Percentiles rank a stretch among this genome's conserved stretches.
These are phyloP conservation scores for Brassica juncea DNA, from an alignment of 345 rosid species.

Conservation along the genomic window DNA sequence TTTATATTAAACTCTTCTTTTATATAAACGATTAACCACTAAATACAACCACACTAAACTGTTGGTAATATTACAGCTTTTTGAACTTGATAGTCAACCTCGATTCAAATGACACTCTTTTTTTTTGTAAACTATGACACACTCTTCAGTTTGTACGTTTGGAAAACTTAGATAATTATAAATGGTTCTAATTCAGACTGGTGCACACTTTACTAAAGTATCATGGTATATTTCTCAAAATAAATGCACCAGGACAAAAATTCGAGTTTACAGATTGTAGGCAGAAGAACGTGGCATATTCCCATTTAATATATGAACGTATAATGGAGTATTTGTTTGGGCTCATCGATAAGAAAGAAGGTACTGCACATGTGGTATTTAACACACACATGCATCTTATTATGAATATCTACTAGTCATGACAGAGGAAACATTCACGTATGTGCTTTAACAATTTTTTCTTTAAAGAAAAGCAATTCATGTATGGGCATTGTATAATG, in stretches of 20 bases:
- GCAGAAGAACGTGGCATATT: background rate
- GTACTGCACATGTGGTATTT: conserved; percentile 13
- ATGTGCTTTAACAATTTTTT: background rate
- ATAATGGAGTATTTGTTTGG: conserved; percentile 7
- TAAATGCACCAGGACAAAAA: conserved; percentile 20
- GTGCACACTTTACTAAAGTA: background rate
- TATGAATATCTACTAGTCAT: background rate
- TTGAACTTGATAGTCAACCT: background rate
- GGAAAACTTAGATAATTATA: no score
- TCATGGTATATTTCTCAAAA: background rate
- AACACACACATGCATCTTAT: conserved; percentile 7
- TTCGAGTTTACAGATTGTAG: conserved; percentile 25
- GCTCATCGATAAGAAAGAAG: conserved; percentile 9
- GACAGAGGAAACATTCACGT: background rate
- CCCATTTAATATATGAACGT: background rate
- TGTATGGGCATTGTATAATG: background rate
- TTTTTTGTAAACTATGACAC: background rate
- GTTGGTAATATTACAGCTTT: background rate
- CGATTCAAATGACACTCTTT: background rate
- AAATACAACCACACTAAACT: background rate
- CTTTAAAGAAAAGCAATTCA: background rate
- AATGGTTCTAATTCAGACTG: background rate
- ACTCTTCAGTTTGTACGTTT: no score
- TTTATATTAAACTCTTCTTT: no score
- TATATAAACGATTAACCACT: no score